Percentiles rank a stretch among this genome's conserved stretches.
Conservation (phyloP, 148 eudicot species). For the Cornus florida region DNA sequence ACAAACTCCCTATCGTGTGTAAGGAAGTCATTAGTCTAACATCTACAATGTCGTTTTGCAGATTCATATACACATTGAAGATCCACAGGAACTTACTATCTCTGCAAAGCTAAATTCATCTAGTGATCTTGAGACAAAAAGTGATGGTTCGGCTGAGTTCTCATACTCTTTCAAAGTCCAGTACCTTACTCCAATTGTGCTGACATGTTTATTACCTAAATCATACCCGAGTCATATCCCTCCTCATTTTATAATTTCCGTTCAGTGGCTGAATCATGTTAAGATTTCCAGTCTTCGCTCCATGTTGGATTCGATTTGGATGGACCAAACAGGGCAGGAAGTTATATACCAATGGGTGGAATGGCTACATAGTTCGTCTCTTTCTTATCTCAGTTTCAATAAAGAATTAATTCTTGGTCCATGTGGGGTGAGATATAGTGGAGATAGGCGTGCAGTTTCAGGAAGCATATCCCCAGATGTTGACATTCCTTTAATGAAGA, state of each 20-base stretch:
- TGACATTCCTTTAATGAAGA: constrained; percentile 80
- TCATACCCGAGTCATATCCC: constrained; percentile 83
- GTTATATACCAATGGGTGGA: constrained; percentile 83
- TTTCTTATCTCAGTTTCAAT: constrained; percentile 67
- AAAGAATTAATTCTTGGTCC: constrained; percentile 75
- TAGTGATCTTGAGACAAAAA: constrained; percentile 21
- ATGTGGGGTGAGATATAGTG: constrained; percentile 42
- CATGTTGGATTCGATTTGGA: constrained; percentile 82
- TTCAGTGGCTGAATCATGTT: constrained; percentile 72
- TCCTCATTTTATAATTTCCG: constrained; percentile 77
- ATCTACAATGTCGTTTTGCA: constrained; percentile 30
- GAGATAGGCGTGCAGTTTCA: constrained; percentile 83
- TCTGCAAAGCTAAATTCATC: constrained; percentile 56
- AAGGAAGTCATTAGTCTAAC: background rate
- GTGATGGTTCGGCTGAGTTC: constrained; percentile 42
- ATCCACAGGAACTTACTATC: constrained; percentile 50
- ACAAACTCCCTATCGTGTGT: background rate
- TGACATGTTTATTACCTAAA: constrained; percentile 79
- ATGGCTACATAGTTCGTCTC: constrained; percentile 69
- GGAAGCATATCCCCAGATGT: constrained; percentile 72
- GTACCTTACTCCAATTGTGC: constrained; percentile 71
- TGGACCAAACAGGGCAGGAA: constrained; percentile 78
- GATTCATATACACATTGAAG: constrained; percentile 68
- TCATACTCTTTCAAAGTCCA: constrained; percentile 71
- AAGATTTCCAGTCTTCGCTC: constrained; percentile 64